Percentiles rank a stretch among this genome's conserved stretches.
phyloP scores from a whole-genome alignment of 495 filamentous ascomycete genomes.

The Neurospora sp. region DNA sequence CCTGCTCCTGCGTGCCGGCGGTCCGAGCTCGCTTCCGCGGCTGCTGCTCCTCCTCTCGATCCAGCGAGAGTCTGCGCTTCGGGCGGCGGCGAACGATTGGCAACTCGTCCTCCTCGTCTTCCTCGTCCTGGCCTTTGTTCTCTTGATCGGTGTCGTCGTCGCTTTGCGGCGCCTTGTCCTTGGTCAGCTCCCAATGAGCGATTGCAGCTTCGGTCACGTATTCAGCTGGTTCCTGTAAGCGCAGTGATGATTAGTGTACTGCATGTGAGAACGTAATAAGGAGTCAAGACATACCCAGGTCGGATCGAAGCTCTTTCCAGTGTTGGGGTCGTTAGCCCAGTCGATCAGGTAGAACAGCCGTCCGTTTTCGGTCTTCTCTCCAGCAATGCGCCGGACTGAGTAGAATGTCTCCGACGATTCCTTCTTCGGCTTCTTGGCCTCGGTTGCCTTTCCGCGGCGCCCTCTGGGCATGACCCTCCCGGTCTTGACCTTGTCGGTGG shows the following conservation, averaged over 20 bases:
- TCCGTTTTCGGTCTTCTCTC: slow-evolving; percentile 24
- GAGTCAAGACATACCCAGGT: slow-evolving; percentile 28
- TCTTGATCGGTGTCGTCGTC: slow-evolving; percentile 1
- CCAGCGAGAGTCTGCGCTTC: background rate
- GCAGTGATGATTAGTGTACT: background rate
- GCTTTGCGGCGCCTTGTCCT: slow-evolving; percentile 7
- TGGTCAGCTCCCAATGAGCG: slow-evolving; percentile 21
- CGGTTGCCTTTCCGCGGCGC: background rate
- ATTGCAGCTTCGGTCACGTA: slow-evolving; percentile 25
- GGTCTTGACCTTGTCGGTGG: background rate
- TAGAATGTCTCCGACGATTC: slow-evolving; percentile 11
- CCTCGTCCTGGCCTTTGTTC: background rate
- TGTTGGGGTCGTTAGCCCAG: slow-evolving; percentile 29
- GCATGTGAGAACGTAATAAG: background rate
- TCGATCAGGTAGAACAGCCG: slow-evolving; percentile 28
- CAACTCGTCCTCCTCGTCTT: background rate
- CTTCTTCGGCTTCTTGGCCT: background rate
- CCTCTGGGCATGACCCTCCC: background rate
- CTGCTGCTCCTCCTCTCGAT: background rate
- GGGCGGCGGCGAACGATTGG: background rate
- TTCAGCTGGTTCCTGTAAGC: slow-evolving; percentile 25
- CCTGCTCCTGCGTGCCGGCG: background rate
- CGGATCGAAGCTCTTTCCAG: slow-evolving; percentile 23
- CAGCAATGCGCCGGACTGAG: slow-evolving; percentile 25
- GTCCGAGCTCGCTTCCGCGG: background rate